These are phyloP conservation scores for Calycina marina DNA, from an alignment of 2,329 filamentous ascomycete genomes.

Conservation along the genomic window DNA sequence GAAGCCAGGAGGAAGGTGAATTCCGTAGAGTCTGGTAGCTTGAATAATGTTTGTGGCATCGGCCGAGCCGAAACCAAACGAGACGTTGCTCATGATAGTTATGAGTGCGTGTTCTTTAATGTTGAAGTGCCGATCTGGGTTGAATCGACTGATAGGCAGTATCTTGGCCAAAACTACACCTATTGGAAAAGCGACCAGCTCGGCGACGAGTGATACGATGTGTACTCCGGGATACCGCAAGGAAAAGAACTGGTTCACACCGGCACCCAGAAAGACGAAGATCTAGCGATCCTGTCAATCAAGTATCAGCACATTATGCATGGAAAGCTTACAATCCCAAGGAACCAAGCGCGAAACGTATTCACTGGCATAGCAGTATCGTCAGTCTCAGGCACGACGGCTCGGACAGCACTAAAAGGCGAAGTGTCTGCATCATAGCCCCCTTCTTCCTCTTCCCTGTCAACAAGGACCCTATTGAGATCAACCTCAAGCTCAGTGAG, in stretches of 20 bases:
- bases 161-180: conserved; percentile 27
- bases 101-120: conserved; percentile 55
- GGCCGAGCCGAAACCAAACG: too few species aligned
- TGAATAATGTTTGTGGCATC: too few species aligned
- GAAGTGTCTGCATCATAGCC: conserved; percentile 26
- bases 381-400: conserved; percentile 48
- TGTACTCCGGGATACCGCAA: conserved; percentile 22
- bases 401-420: conserved; percentile 17
- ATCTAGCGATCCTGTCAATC: conserved; percentile 17
- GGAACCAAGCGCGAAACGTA: conserved; percentile 36
- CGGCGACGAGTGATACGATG: conserved; percentile 12
- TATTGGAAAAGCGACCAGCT: conserved; percentile 13
- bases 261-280: too few species aligned
- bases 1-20: too few species aligned
- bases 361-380: conserved; percentile 51
- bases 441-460: conserved; percentile 18
- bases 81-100: conserved; percentile 46
- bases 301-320: conserved; percentile 21
- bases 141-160: conserved; percentile 28
- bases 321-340: not conserved
- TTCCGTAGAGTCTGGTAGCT: too few species aligned
- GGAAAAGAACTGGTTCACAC: too few species aligned
- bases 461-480: conserved; percentile 6
- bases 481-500: conserved; percentile 11
- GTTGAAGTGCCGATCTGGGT: conserved; percentile 54